phyloP scores from a whole-genome alignment of 2,329 filamentous ascomycete species.

The Aspergillus latus region DNA sequence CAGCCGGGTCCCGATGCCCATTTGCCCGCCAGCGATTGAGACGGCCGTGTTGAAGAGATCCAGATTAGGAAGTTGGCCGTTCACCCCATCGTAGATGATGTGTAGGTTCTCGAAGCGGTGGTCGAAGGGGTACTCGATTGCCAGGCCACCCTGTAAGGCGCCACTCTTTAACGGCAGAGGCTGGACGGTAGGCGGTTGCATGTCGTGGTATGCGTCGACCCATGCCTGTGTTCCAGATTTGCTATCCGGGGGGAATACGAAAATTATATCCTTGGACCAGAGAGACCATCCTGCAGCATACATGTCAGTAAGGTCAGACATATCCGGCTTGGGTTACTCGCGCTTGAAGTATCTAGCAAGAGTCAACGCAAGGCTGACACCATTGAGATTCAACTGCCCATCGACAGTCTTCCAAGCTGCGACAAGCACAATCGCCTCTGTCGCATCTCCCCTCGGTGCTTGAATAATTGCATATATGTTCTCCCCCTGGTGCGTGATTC shows the following conservation, averaged over 20 bases:
- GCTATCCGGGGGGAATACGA: conserved; percentile 85
- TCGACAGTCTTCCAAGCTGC: conserved; percentile 84
- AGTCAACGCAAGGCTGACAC: conserved; percentile 80
- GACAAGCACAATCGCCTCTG: conserved; percentile 91
- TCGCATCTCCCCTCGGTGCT: conserved; percentile 91
- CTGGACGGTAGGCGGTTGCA: conserved; percentile 70
- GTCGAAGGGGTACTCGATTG: conserved; percentile 88
- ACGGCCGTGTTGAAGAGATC: conserved; percentile 95
- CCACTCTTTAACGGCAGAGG: conserved; percentile 87
- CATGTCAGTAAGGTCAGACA: conserved; percentile 16
- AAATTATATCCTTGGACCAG: conserved; percentile 98
- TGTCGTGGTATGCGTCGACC: conserved; percentile 96
- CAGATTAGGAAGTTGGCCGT: conserved; percentile 91
- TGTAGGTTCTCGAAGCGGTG: conserved; percentile 84
- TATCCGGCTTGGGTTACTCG: conserved; percentile 32
- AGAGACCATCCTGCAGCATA: conserved; percentile 73
- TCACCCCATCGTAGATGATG: conserved; percentile 91
- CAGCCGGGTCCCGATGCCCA: conserved; percentile 80
- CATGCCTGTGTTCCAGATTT: conserved; percentile 89
- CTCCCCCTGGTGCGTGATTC: conserved; percentile 71
- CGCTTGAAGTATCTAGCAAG: conserved; percentile 92
- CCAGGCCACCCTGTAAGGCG: conserved; percentile 85
- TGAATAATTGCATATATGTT: conserved; percentile 94
- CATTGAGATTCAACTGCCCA: conserved; percentile 76
- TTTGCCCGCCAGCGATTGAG: conserved; percentile 82